A percentile compares a stretch with the other conserved stretches of the same genome.
These are phyloP conservation scores for Alternaria brassicae DNA, from an alignment of 2,329 filamentous ascomycete species.

Conservation along the genomic window DNA sequence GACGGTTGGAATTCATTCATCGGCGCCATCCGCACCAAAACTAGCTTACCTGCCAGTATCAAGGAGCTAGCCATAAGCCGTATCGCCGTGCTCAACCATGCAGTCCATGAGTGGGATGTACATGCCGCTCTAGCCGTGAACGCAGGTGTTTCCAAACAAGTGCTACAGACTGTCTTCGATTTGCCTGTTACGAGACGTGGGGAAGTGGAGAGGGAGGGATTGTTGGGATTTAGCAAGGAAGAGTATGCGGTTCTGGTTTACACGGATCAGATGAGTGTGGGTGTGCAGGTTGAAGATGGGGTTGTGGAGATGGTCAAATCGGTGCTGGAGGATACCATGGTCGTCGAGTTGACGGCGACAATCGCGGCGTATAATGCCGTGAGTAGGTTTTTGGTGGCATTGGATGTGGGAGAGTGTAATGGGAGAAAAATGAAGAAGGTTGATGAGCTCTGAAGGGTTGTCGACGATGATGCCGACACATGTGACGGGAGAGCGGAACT, in stretches of 20 bases:
- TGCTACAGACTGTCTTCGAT: slow-evolving; percentile 56
- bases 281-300: slow-evolving; percentile 71
- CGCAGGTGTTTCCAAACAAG: slow-evolving; percentile 66
- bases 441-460: slow-evolving; percentile 30
- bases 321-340: slow-evolving; percentile 71
- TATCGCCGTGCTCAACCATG: slow-evolving; percentile 81
- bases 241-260: slow-evolving; percentile 76
- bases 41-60: slow-evolving; percentile 58
- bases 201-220: slow-evolving; percentile 17
- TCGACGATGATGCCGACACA: not conserved
- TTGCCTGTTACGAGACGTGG: slow-evolving; percentile 32
- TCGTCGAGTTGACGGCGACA: slow-evolving; percentile 82
- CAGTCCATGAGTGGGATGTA: slow-evolving; percentile 85
- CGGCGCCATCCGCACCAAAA: slow-evolving; percentile 63
- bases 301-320: slow-evolving; percentile 69
- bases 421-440: slow-evolving; percentile 42
- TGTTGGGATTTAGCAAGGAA: slow-evolving; percentile 48
- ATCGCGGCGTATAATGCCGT: slow-evolving; percentile 85
- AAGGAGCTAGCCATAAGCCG: slow-evolving; percentile 82
- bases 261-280: slow-evolving; percentile 83
- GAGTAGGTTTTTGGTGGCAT: slow-evolving; percentile 79
- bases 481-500: slow-evolving; percentile 16
- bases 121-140: slow-evolving; percentile 73
- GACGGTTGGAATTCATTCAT: slow-evolving; percentile 68
- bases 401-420: slow-evolving; percentile 67